phyloP scores from a whole-genome alignment of 768 basidiomycete genomes.

The Boletus speciosus region DNA sequence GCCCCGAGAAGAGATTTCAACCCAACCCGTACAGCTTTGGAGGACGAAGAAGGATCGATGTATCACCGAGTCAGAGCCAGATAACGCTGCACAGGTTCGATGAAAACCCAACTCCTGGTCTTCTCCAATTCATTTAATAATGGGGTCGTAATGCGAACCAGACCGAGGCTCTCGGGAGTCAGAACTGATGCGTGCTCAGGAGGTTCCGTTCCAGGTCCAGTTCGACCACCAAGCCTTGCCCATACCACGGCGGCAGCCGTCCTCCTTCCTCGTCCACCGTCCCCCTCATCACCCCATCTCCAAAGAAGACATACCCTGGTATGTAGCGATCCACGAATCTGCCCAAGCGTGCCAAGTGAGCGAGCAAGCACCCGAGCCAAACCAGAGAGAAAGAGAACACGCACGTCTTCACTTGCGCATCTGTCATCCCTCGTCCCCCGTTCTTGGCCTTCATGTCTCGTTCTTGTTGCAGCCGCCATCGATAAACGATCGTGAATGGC shows the following conservation, averaged over 20 bases:
- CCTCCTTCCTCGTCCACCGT: constrained; percentile 19
- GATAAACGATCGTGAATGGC: constrained; percentile 61
- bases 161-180: background rate
- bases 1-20: background rate
- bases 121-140: background rate
- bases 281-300: constrained; percentile 48
- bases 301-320: constrained; percentile 89
- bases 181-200: constrained; percentile 41
- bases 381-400: constrained; percentile 2
- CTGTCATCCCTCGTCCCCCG: constrained; percentile 86
- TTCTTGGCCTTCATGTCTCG: constrained; percentile 82
- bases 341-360: background rate
- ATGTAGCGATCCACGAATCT: constrained; percentile 94
- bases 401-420: constrained; percentile 64
- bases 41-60: background rate
- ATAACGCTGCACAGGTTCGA: background rate
- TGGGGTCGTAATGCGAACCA: background rate
- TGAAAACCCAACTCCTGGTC: background rate
- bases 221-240: constrained; percentile 48
- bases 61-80: background rate
- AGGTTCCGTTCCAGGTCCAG: constrained; percentile 55
- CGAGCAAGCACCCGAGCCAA: background rate
- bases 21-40: background rate
- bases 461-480: constrained; percentile 89
- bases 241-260: constrained; percentile 39